Evolutionary conservation across 1,139 yeast genomes (phyloP).

Genomic region (Casaregolazyma lundiana): DNA sequence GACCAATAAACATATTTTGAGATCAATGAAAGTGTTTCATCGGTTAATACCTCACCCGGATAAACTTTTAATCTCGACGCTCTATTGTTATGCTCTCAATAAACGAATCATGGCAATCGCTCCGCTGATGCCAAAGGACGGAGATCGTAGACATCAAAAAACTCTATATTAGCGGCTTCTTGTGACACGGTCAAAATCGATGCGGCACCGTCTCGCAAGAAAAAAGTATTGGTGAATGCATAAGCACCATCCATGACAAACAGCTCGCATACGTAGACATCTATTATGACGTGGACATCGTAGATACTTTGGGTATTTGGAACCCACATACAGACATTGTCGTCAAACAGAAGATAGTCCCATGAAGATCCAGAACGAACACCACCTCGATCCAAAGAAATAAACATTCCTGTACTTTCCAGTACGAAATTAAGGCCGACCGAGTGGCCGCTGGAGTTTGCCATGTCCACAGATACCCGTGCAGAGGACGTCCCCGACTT

Average conservation of each 20-base stretch:
- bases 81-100: no score
- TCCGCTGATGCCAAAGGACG: no score
- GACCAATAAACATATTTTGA: no score
- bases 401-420: slow-evolving; percentile 1
- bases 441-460: background rate
- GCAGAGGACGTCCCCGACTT: background rate
- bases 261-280: slow-evolving; percentile 30
- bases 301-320: slow-evolving; percentile 11
- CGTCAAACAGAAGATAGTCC: slow-evolving; percentile 25
- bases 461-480: background rate
- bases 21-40: no score
- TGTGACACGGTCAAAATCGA: no score
- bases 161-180: no score
- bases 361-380: slow-evolving; percentile 21
- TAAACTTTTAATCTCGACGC: no score
- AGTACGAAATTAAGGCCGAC: background rate
- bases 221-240: background rate
- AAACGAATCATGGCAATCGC: no score
- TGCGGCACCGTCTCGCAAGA: background rate
- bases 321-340: slow-evolving; percentile 18
- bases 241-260: slow-evolving; percentile 26
- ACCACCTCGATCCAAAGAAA: slow-evolving; percentile 1
- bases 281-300: slow-evolving; percentile 31
- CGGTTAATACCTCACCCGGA: no score
- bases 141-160: no score